Evolutionary conservation across 768 basidiomycete genomes (phyloP).

Genomic region (Postia placenta): DNA sequence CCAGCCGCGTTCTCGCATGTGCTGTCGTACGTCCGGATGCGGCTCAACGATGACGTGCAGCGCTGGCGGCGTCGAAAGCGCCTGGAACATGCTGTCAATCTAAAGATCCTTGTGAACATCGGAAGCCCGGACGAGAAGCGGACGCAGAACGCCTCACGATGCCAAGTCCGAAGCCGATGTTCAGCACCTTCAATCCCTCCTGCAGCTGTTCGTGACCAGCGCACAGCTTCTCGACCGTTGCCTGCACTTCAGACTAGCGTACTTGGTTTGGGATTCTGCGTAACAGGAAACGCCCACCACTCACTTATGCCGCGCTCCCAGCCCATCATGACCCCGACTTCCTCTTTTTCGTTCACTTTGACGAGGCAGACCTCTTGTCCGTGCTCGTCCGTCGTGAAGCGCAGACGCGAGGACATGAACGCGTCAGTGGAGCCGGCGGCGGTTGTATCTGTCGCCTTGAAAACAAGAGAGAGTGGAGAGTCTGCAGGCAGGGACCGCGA

Average conservation of each 20-base stretch:
- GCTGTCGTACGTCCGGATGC: conserved; percentile 83
- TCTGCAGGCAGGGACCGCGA: conserved; percentile 28
- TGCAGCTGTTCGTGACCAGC: conserved; percentile 38
- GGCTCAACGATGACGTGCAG: conserved; percentile 91
- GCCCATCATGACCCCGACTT: conserved; percentile 99
- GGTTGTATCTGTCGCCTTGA: conserved; percentile 47
- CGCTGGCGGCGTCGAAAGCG: conserved; percentile 47
- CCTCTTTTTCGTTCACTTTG: conserved; percentile 52
- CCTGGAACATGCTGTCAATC: conserved; percentile 83
- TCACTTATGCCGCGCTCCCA: conserved; percentile 86
- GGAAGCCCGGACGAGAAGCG: neutral
- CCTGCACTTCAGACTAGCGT: conserved; percentile 48
- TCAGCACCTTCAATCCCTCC: conserved; percentile 62
- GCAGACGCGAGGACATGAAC: conserved; percentile 67
- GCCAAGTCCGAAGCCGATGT: conserved; percentile 92
- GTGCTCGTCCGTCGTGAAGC: conserved; percentile 59
- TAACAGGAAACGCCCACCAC: conserved; percentile 10
- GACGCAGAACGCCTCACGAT: conserved; percentile 42
- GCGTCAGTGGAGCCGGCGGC: conserved; percentile 56
- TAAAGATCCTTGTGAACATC: conserved; percentile 23
- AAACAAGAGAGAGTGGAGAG: conserved; percentile 28
- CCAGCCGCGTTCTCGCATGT: conserved; percentile 78
- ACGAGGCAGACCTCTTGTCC: conserved; percentile 84
- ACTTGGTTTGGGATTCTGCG: conserved; percentile 12
- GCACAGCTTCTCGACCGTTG: conserved; percentile 68